These are phyloP conservation scores for Neurospora tetraspora DNA, from an alignment of 495 filamentous ascomycete genomes.

Conservation along the genomic window DNA sequence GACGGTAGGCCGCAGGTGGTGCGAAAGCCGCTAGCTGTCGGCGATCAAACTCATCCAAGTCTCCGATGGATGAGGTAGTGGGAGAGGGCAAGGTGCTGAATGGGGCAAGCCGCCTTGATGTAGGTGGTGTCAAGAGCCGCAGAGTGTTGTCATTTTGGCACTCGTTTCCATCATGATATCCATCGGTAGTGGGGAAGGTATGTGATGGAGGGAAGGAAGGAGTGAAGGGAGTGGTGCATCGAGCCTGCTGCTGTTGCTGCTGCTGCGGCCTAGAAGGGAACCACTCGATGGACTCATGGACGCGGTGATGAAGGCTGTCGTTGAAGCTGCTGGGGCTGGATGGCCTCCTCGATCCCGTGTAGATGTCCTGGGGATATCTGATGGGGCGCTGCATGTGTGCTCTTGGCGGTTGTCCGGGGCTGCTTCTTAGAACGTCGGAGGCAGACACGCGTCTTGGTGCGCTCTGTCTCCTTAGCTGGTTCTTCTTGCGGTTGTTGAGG, in stretches of 20 bases:
- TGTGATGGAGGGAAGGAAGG: neutral
- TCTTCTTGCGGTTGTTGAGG: conserved; percentile 66
- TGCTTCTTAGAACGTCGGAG: neutral
- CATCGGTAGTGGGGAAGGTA: neutral
- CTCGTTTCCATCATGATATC: neutral
- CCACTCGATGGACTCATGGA: neutral
- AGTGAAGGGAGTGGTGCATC: neutral
- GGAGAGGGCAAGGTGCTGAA: neutral
- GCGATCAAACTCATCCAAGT: neutral
- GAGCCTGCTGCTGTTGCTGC: neutral
- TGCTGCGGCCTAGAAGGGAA: neutral
- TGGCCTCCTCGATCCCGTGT: neutral
- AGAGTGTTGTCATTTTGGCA: neutral
- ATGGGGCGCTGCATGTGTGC: neutral
- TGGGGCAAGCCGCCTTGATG: neutral
- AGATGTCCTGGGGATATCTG: neutral
- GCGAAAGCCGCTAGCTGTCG: neutral
- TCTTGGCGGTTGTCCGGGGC: neutral
- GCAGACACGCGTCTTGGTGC: neutral
- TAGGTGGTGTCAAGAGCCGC: neutral
- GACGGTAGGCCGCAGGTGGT: neutral
- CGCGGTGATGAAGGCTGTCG: neutral
- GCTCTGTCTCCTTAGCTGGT: conserved; percentile 3
- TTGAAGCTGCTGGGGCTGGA: neutral
- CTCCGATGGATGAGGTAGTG: neutral